Evolutionary conservation across 805 yeast species (phyloP), one percentile per base, ranked within the genome.

Genomic region (Martiniozyma abietophila): DNA sequence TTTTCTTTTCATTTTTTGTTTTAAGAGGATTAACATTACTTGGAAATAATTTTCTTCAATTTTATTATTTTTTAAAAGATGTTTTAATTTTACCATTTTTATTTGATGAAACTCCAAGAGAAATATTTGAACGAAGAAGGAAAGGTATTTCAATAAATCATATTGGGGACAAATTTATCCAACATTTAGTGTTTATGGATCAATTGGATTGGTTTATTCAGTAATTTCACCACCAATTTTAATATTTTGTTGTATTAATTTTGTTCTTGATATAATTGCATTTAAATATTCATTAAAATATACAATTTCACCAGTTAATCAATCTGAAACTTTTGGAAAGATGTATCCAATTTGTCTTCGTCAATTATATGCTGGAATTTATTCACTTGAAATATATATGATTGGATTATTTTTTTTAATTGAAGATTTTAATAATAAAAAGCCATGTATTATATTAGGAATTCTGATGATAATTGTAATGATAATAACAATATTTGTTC

Each of bases 101-200:
- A 14, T 39, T 47, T n/a, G 76, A 71, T 33, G 49, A 45, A 16
- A 78, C 94, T 0, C 89, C 94, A 0, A 65, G 92, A 33, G 64
- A 66, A 42, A 65, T 64, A 36, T 67, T 70, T 32, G 38, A 53
- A 5, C 58, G 78, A 32, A 40, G 69, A 14, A 17, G 3, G 17
- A 65, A 67, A 5, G 54, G 47, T 1, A 56, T 73, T 8, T 63
- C 71, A 10, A 8, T 5, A 3, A 47, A 48, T n/a, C 61, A 75
- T 15, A 67, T 39, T 85, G 94, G 94, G 95, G 96, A 0, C 66
- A 85, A 0, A 54, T 72, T 1, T 88, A 79, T 49, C 84, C 96
- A 0, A 68, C 76, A 0, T 78, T 78, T 42, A 75, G 95, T 0
- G 79, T 83, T 2, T 65, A 82, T 46, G 88, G 79, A 0, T 74